Evolutionary conservation across 768 basidiomycete species (phyloP).

Genomic region (Boletus rubescentipes): DNA sequence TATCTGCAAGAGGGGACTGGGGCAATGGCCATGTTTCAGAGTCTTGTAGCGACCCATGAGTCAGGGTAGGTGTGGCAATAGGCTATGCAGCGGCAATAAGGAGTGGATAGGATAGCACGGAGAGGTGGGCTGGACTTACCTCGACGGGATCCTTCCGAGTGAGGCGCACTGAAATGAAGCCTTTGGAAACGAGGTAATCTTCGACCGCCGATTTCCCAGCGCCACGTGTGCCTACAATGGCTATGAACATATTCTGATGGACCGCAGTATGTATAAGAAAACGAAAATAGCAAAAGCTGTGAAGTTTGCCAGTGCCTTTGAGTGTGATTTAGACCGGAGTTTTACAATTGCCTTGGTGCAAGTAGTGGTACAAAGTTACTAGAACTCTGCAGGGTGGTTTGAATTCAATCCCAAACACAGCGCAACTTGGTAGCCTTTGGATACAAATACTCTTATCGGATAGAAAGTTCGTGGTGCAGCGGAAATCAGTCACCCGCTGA

Average conservation of each 20-base stretch:
- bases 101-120: background rate
- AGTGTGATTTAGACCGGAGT: too few species aligned
- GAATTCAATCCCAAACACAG: too few species aligned
- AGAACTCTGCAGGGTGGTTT: too few species aligned
- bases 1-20: background rate
- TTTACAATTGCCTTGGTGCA: too few species aligned
- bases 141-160: conserved; percentile 15
- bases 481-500: too few species aligned
- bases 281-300: background rate
- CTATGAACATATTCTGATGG: conserved; percentile 55
- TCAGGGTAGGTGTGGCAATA: background rate
- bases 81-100: conserved; percentile 7
- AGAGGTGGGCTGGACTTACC: conserved; percentile 10
- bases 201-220: conserved; percentile 63
- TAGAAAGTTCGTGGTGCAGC: too few species aligned
- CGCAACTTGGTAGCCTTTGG: too few species aligned
- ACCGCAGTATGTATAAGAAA: background rate
- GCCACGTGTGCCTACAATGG: conserved; percentile 60
- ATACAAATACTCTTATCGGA: too few species aligned
- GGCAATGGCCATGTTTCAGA: background rate
- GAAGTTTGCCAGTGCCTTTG: too few species aligned
- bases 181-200: conserved; percentile 58
- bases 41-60: background rate
- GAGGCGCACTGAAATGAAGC: conserved; percentile 54
- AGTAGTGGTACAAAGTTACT: too few species aligned